Conservation (phyloP, 257 asterid genomes). For the Primulina eburnea region DNA sequence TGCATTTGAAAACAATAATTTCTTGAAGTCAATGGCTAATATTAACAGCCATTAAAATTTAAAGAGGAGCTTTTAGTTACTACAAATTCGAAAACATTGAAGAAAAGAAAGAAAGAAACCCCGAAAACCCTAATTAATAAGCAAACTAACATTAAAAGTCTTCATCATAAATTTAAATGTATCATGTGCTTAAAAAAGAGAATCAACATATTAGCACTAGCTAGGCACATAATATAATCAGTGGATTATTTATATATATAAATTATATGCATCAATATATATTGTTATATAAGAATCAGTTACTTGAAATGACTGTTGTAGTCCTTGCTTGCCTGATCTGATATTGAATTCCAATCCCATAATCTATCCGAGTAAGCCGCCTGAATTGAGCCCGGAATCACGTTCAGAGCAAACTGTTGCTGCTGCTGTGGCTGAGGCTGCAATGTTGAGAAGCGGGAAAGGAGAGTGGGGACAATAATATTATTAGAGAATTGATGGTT, state of each 20-base stretch:
- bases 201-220: neutral
- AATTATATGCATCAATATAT: constrained; percentile 16
- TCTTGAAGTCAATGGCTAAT: neutral
- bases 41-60: neutral
- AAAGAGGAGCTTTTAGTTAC: neutral
- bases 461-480: constrained; percentile 32
- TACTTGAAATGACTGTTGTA: constrained; percentile 44
- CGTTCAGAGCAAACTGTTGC: constrained; percentile 16
- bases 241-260: neutral
- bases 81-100: neutral
- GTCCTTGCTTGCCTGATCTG: constrained; percentile 34
- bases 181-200: neutral
- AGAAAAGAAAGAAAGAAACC: neutral
- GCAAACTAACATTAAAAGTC: neutral
- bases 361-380: constrained; percentile 49
- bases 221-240: neutral
- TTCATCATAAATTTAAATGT: neutral
- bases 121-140: neutral
- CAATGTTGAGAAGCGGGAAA: constrained; percentile 35
- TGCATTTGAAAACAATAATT: neutral
- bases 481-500: neutral
- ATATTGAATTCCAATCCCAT: constrained; percentile 80
- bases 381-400: constrained; percentile 37
- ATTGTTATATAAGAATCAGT: constrained; percentile 3
- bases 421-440: constrained; percentile 31